A percentile compares a stretch with the other conserved stretches of the same genome.
Conservation (phyloP, 352 stramenopile species). For the Albugo candida region DNA sequence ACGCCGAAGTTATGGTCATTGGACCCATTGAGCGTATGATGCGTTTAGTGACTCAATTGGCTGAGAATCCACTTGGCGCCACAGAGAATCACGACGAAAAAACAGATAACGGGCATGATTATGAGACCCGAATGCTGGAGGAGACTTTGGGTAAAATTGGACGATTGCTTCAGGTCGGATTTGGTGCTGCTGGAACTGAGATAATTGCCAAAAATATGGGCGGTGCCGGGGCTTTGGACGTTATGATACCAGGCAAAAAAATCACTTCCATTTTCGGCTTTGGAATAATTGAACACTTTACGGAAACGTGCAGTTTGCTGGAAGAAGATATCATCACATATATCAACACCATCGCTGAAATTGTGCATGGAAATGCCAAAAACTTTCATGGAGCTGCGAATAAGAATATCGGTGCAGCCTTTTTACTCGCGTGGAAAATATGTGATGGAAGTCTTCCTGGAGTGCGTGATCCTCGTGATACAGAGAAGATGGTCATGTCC, state of each 20-base stretch:
- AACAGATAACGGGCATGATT: slow-evolving; percentile 46
- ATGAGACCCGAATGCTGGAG: slow-evolving; percentile 93
- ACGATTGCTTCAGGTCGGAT: slow-evolving; percentile 89
- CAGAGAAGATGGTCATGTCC: slow-evolving; percentile 51
- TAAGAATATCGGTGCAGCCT: slow-evolving; percentile 91
- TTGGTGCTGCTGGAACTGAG: slow-evolving; percentile 90
- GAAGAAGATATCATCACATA: slow-evolving; percentile 94
- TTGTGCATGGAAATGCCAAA: slow-evolving; percentile 89
- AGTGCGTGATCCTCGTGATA: slow-evolving; percentile 66
- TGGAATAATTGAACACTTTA: slow-evolving; percentile 92
- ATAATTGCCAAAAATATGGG: slow-evolving; percentile 98
- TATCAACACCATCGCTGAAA: slow-evolving; percentile 93
- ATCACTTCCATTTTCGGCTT: slow-evolving; percentile 94
- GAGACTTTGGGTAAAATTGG: slow-evolving; percentile 90
- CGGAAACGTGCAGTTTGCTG: slow-evolving; percentile 80
- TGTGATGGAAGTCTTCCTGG: slow-evolving; percentile 75
- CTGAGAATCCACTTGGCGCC: slow-evolving; percentile 43
- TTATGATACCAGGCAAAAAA: slow-evolving; percentile 94
- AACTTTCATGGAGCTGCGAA: slow-evolving; percentile 89
- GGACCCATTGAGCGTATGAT: slow-evolving; percentile 94
- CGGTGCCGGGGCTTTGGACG: slow-evolving; percentile 82
- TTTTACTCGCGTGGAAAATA: slow-evolving; percentile 93
- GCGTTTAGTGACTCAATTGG: slow-evolving; percentile 45
- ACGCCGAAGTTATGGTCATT: slow-evolving; percentile 91
- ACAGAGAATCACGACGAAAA: slow-evolving; percentile 63